Evolutionary conservation across 2,329 filamentous ascomycete species (phyloP), one percentile per base, ranked within the genome.

Genomic region (Diaporthe helianthi): DNA sequence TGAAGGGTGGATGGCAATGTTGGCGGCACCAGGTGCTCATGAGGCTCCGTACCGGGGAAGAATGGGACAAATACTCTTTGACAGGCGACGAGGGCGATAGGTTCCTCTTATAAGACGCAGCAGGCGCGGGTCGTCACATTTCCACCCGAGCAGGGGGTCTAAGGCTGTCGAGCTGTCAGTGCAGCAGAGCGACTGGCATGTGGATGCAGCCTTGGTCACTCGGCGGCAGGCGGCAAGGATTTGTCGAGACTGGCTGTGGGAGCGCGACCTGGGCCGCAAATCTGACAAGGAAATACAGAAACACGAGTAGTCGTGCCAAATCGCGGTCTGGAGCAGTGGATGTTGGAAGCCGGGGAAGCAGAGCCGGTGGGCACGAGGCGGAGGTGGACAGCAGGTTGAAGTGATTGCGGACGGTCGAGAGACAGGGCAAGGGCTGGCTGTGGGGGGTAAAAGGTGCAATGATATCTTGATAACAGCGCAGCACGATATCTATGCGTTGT

Each of bases 51-150:
- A 6, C 6, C 33, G 13, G 24, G 26, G 26, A 13, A 26, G 19
- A 64, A 9, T 19, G 38, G 31, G 33, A 22, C 24, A 38, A 64
- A 55, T 58, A 24, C 33, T 7, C 33, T 7, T 19, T 31, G 55
- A 22, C 7, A 44, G 15, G 41, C 26, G 31, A n/a, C 26, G 33
- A 53, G 54, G 66, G 65, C 65, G 52, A 65, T 22, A 46, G n/a
- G 31, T n/a, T 58, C 26, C 58, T 52, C 63, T 70, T 64, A 64
- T 65, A 68, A 68, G 58, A 60, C 36, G 65, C 65, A 68, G 44
- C 51, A 41, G 36, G 26, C 41, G 26, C 69, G 65, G 65, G 69
- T 53, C 65, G 65, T 68, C 51, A 69, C 55, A 68, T 65, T 38
- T 65, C 26, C 52, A 31, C 67, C 24, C 33, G 49, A 33, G 26